Percentiles rank a stretch among this genome's conserved stretches.
These are phyloP conservation scores for Amphichorda felina DNA, from an alignment of 2,329 filamentous ascomycete species.

Conservation along the genomic window DNA sequence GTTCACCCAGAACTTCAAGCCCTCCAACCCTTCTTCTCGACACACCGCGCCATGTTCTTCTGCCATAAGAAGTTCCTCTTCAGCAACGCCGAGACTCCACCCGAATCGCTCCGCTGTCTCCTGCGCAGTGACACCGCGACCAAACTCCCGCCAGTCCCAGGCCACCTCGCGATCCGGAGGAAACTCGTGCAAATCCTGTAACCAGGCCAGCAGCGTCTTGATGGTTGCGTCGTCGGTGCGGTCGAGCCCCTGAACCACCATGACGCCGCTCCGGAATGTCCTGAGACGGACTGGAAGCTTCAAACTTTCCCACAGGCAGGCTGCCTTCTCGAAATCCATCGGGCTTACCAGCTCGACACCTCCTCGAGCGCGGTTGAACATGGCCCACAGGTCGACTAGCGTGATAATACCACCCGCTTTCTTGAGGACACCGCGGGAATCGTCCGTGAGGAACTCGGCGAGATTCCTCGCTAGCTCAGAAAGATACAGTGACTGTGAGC, in stretches of 20 bases:
- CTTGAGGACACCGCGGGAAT: slow-evolving; percentile 64
- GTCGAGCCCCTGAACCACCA: slow-evolving; percentile 82
- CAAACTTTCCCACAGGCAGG: slow-evolving; percentile 76
- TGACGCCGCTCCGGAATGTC: slow-evolving; percentile 84
- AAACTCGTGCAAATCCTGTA: slow-evolving; percentile 58
- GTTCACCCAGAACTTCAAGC: slow-evolving; percentile 90
- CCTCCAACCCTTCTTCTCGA: slow-evolving; percentile 84
- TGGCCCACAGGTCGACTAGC: slow-evolving; percentile 82
- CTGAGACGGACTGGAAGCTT: slow-evolving; percentile 77
- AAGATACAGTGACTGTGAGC: slow-evolving; percentile 74
- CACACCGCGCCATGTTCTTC: slow-evolving; percentile 83
- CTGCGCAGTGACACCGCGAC: slow-evolving; percentile 78
- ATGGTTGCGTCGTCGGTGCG: slow-evolving; percentile 87
- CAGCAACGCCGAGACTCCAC: slow-evolving; percentile 94
- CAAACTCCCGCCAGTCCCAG: slow-evolving; percentile 71
- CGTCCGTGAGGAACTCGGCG: slow-evolving; percentile 82
- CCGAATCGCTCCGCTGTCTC: slow-evolving; percentile 84
- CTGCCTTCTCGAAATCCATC: slow-evolving; percentile 82
- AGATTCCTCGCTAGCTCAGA: slow-evolving; percentile 77
- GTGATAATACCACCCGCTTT: slow-evolving; percentile 80
- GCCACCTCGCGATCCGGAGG: slow-evolving; percentile 50
- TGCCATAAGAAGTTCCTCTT: slow-evolving; percentile 93
- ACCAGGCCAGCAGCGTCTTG: slow-evolving; percentile 62
- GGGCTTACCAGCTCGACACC: slow-evolving; percentile 93
- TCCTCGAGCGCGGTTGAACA: slow-evolving; percentile 86